phyloP scores from a whole-genome alignment of 192 early-diverging fungal species.

The Mortierella alpina region DNA sequence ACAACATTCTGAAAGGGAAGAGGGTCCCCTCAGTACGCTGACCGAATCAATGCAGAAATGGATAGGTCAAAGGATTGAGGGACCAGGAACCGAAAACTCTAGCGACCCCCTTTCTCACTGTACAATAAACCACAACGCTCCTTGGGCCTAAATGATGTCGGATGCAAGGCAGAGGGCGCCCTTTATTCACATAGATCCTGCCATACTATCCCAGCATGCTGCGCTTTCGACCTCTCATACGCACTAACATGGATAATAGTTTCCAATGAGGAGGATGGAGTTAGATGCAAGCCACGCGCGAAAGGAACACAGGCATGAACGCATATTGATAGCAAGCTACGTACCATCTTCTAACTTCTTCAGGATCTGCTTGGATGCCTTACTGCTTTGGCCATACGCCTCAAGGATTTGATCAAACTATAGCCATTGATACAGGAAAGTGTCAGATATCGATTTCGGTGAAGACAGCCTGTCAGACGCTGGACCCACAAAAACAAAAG shows the following conservation, averaged over 20 bases:
- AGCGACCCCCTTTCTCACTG: no score
- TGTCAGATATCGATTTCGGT: neutral
- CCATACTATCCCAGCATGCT: constrained; percentile 76
- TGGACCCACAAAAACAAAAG: neutral
- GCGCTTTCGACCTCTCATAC: constrained; percentile 84
- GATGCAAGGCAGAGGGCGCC: no score
- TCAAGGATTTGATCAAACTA: constrained; percentile 83
- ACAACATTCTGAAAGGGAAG: neutral
- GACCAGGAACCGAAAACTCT: no score
- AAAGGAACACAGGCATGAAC: neutral
- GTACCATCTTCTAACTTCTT: constrained; percentile 86
- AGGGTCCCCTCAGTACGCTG: no score
- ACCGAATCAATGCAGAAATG: no score
- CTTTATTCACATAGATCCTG: no score
- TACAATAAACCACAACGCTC: no score
- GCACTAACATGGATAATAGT: constrained; percentile 56
- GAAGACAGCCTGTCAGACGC: constrained; percentile 5
- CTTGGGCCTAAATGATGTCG: no score
- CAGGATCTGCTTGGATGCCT: constrained; percentile 70
- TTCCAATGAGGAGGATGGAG: neutral
- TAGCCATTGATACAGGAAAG: neutral
- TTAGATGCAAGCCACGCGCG: neutral
- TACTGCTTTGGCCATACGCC: constrained; percentile 66
- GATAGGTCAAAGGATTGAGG: no score
- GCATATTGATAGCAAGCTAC: neutral